Conservation (phyloP, 805 yeast species). For the Brettanomyces sp. region DNA sequence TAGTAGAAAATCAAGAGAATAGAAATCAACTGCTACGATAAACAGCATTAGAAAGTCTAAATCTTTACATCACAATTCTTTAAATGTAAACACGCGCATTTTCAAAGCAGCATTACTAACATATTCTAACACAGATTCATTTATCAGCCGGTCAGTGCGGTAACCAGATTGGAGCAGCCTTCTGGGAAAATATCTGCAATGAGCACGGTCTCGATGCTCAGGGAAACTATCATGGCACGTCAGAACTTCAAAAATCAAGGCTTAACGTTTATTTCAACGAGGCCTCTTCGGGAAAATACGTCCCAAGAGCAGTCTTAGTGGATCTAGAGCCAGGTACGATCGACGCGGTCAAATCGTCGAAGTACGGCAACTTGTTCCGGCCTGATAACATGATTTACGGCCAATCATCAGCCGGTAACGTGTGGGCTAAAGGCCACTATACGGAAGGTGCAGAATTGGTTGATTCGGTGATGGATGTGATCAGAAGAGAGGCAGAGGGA, state of each 20-base stretch:
- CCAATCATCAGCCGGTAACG: slow-evolving; percentile 89
- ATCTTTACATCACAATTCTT: no score
- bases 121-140: slow-evolving; percentile 46
- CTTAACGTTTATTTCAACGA: slow-evolving; percentile 83
- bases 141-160: slow-evolving; percentile 98
- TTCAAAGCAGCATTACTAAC: no score
- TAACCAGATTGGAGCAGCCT: slow-evolving; percentile 94
- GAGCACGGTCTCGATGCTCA: slow-evolving; percentile 74
- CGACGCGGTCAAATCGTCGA: slow-evolving; percentile 71
- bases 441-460: slow-evolving; percentile 95
- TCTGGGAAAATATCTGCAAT: slow-evolving; percentile 87
- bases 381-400: slow-evolving; percentile 89
- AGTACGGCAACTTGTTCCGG: slow-evolving; percentile 79
- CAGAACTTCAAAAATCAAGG: slow-evolving; percentile 39
- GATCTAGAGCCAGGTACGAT: slow-evolving; percentile 94
- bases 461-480: slow-evolving; percentile 80
- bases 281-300: slow-evolving; percentile 80
- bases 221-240: slow-evolving; percentile 60
- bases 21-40: no score
- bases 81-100: no score
- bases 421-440: slow-evolving; percentile 96
- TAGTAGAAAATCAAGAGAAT: no score
- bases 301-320: slow-evolving; percentile 86
- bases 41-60: no score
- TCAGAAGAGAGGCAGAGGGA: slow-evolving; percentile 89